These are phyloP conservation scores for Pleurotus eryngii DNA, from an alignment of 768 basidiomycete species.

Conservation along the genomic window DNA sequence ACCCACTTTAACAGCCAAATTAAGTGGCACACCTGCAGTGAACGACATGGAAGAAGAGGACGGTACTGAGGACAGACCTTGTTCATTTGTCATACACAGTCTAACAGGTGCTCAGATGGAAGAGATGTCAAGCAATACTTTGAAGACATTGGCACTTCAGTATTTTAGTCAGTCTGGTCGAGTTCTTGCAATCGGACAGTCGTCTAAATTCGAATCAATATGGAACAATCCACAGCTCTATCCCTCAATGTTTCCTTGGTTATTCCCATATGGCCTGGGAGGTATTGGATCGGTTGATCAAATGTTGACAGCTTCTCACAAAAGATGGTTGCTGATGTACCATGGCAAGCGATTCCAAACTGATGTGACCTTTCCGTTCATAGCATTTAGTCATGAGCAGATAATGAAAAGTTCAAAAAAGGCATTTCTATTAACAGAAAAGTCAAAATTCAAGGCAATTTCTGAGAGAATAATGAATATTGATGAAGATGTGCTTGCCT, in stretches of 20 bases:
- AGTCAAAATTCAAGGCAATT: conserved; percentile 15
- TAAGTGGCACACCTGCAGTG: conserved; percentile 19
- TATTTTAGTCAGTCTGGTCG: conserved; percentile 23
- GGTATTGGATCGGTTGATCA: conserved; percentile 22
- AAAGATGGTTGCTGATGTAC: conserved; percentile 30
- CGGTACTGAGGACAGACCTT: conserved; percentile 15
- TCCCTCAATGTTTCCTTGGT: conserved; percentile 36
- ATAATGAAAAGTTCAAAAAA: conserved; percentile 18
- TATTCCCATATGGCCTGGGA: conserved; percentile 38
- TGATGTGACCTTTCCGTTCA: conserved; percentile 31
- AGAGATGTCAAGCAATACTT: conserved; percentile 6
- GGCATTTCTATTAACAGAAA: conserved; percentile 15
- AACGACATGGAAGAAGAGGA: conserved; percentile 20
- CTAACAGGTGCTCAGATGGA: conserved; percentile 15
- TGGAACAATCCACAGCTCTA: conserved; percentile 31
- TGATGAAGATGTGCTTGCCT: conserved; percentile 10
- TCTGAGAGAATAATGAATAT: conserved; percentile 12
- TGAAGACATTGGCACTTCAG: conserved; percentile 21
- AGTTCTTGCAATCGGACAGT: conserved; percentile 26
- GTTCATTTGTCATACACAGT: conserved; percentile 24
- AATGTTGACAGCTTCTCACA: conserved; percentile 21
- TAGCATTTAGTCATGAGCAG: conserved; percentile 37
- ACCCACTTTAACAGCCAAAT: conserved; percentile 14
- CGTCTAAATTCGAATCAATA: conserved; percentile 20
- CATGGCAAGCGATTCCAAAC: conserved; percentile 37